Base-by-base conservation (phyloP, 768 basidiomycete genomes). In the Amanita muscaria region DNA sequence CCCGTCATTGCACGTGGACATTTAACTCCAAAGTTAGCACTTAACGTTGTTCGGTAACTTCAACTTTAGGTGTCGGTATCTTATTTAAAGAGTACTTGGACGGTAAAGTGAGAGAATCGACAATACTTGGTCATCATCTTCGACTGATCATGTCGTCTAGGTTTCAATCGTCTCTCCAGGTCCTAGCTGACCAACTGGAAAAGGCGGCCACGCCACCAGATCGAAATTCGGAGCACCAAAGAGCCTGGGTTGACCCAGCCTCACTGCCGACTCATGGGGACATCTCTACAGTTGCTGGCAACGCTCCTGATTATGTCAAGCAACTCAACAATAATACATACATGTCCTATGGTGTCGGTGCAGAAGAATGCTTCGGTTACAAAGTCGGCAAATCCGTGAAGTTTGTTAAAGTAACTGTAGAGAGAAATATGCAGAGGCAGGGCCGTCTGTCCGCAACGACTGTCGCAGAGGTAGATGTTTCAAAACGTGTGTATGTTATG, bases 321-420 rank as follows among this genome's bases (percentile, higher is more conserved):
- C 80, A 79, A 49, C 69, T 86, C 45, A 76, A 72, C 46, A 67
- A 76, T 50, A 84, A 84, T 60, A 80, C 79, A 0, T 79, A 78
- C 58, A 73, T 73, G 47, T 68, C 74, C 16, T 87, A 85, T 49
- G 83, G 83, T n/a, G 79, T 83, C 15, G 82, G 81, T 11, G 68
- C 70, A 43, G 68, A 70, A 44, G 74, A 77, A 14, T 73, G 68
- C 42, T 85, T 85, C 38, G 83, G 76, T 3, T 67, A 79, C 53
- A 64, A 65, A 35, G 75, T 82, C 25, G 82, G 83, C 11, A 73
- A 72, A 53, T 62, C 68, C 0, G 74, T 82, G 42, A 72, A 67
- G 52, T 78, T 84, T 39, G 69, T 77, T 18, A 76, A 82, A 46
- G 73, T 85, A 33, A 74, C 66, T 45, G 63, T 74, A 19, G 64